Conservation (phyloP, 805 yeast genomes). For the Nakazawaea ernobii region DNA sequence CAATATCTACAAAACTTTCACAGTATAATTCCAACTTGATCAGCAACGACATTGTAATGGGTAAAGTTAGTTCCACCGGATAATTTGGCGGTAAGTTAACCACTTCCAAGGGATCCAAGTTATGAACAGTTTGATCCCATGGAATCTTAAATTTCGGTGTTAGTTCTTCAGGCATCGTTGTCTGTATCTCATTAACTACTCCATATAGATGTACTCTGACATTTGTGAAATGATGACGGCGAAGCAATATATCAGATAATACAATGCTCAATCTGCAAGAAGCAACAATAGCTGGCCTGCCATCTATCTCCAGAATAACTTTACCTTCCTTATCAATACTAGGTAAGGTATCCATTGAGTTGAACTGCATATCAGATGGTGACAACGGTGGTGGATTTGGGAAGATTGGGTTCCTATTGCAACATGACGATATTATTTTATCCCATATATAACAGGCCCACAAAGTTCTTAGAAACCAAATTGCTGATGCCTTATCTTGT, state of each 20-base stretch:
- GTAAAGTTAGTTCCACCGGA: slow-evolving; percentile 4
- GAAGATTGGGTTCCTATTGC: slow-evolving; percentile 10
- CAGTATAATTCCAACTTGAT: slow-evolving; percentile 5
- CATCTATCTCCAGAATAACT: slow-evolving; percentile 6
- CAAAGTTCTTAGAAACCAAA: slow-evolving; percentile 9
- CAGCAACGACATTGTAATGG: slow-evolving; percentile 1
- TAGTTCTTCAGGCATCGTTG: slow-evolving; percentile 5
- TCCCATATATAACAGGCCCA: slow-evolving; percentile 15
- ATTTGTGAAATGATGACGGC: slow-evolving; percentile 6
- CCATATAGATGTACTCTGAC: slow-evolving; percentile 9
- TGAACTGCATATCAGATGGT: slow-evolving; percentile 11
- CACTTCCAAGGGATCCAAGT: not conserved
- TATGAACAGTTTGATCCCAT: slow-evolving; percentile 3
- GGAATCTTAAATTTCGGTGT: not conserved
- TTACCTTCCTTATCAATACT: slow-evolving; percentile 2
- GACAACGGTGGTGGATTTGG: slow-evolving; percentile 10
- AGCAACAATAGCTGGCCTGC: slow-evolving; percentile 11
- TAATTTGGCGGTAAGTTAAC: slow-evolving; percentile 3
- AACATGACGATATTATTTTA: slow-evolving; percentile 9
- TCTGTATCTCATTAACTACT: not conserved
- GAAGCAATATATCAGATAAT: slow-evolving; percentile 8
- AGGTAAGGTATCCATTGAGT: slow-evolving; percentile 10
- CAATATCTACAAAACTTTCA: slow-evolving; percentile 7
- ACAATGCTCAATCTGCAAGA: slow-evolving; percentile 10
- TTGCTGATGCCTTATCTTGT: not conserved